phyloP scores from a whole-genome alignment of 441 rosid genomes.

The Codiaeum variegatum region DNA sequence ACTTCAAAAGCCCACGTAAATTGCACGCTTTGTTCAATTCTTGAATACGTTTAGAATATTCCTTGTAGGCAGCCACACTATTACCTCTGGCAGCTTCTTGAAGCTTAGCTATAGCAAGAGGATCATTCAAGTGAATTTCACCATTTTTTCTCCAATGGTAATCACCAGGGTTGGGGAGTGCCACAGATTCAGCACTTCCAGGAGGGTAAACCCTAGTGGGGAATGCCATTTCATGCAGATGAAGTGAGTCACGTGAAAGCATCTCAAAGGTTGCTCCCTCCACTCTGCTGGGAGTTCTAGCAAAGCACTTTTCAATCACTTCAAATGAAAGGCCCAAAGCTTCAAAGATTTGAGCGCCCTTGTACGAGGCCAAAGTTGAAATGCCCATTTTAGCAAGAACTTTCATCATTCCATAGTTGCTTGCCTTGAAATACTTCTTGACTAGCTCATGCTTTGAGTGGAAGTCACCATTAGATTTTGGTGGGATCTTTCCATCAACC shows the following conservation, averaged over 20 bases:
- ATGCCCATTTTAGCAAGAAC: slow-evolving; percentile 99
- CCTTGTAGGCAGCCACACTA: slow-evolving; percentile 92
- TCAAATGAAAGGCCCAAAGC: slow-evolving; percentile 97
- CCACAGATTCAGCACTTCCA: slow-evolving; percentile 97
- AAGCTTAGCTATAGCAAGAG: slow-evolving; percentile 92
- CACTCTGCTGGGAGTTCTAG: slow-evolving; percentile 99
- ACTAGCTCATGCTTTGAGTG: slow-evolving; percentile 84
- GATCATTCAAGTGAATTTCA: slow-evolving; percentile 97
- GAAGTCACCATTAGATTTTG: slow-evolving; percentile 80
- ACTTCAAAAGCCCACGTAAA: slow-evolving; percentile 90
- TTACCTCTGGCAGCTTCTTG: slow-evolving; percentile 96
- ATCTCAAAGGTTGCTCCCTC: slow-evolving; percentile 99
- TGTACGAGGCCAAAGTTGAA: slow-evolving; percentile 96
- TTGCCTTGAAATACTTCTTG: slow-evolving; percentile 94
- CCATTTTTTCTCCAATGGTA: slow-evolving; percentile 99
- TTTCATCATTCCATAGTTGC: slow-evolving; percentile 99
- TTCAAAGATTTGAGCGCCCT: slow-evolving; percentile 99
- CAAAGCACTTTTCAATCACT: slow-evolving; percentile 94
- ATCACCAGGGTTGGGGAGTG: slow-evolving; percentile 94
- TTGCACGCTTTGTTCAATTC: slow-evolving; percentile 90
- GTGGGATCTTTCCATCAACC: slow-evolving; percentile 96
- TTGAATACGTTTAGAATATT: slow-evolving; percentile 91
- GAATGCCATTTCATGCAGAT: slow-evolving; percentile 88
- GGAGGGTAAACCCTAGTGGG: slow-evolving; percentile 70
- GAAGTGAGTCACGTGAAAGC: slow-evolving; percentile 90